Evolutionary conservation across 208 protist species (phyloP), one percentile per base, ranked within the genome.

Genomic region (Trypanosomatidae sp.): DNA sequence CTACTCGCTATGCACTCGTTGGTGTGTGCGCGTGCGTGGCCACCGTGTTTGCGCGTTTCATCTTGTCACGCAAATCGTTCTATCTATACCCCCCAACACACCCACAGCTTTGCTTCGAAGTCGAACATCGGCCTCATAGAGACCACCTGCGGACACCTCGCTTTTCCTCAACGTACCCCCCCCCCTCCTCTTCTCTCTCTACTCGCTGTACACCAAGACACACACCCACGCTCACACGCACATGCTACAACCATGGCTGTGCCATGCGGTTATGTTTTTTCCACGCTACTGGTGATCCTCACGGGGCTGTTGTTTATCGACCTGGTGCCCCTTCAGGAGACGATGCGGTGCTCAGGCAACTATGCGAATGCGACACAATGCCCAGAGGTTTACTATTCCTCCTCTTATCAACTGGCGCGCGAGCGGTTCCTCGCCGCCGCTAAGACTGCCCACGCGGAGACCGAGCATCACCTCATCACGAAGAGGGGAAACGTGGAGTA

Each of bases 381-480:
- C 59, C 86, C 88, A 2, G 92, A 93, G 49, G 50, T 69, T 19
- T 90, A 80, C 64, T 97, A 94, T 78, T 82, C 91, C 10, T 77
- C 86, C 71, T 81, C 68, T 47, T 97, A 95, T 62, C 69, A 84
- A 47, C 79, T 72, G 28, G 89, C 91, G 10, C 83, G 92, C 22
- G 82, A 86, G 28, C 91, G 92, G 68, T 97, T 97, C 69, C 79
- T 90, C n/a, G 75, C 73, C 22, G 90, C 90, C 0, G 89, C 89
- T 4, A 68, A 83, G 47, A 71, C 80, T 17, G 86, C 86, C 4
- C 69, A 79, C 30, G 88, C 83, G 2, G 69, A 88, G 59, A 47
- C 91, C 5, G 68, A 84, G 53, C 74, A 76, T 55, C 82, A 91
- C 62, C 62, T 87, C 62, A 77, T 97, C 33, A 17, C 83, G n/a